A percentile compares a stretch with the other conserved stretches of the same genome.
These are phyloP conservation scores for Coemansia sp. DNA, from an alignment of 192 early-diverging fungal species.

Conservation along the genomic window DNA sequence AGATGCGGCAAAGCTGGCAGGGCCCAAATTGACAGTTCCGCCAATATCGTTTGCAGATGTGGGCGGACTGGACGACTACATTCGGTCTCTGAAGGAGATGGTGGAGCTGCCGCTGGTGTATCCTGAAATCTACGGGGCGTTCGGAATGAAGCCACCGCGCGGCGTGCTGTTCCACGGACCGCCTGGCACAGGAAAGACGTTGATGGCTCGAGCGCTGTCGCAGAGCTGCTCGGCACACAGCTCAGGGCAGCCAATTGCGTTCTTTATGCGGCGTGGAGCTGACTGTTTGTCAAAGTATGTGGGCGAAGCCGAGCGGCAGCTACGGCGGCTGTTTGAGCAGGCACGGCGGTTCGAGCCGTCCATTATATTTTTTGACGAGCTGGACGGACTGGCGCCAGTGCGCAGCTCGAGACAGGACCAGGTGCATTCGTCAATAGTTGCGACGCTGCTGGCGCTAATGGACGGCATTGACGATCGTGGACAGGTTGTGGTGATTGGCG, in stretches of 20 bases:
- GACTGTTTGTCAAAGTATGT: constrained; percentile 99
- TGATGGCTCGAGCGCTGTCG: constrained; percentile 80
- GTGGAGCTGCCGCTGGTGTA: constrained; percentile 74
- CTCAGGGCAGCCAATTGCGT: constrained; percentile 5
- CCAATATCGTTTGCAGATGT: constrained; percentile 11
- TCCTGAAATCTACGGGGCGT: constrained; percentile 68
- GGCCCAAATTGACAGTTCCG: background rate
- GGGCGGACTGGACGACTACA: constrained; percentile 76
- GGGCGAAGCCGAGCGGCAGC: constrained; percentile 94
- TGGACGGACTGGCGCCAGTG: constrained; percentile 89
- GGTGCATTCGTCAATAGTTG: constrained; percentile 87
- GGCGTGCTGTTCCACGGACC: constrained; percentile 86
- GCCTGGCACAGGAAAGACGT: constrained; percentile 92
- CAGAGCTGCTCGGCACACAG: constrained; percentile 11
- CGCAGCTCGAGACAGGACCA: constrained; percentile 67
- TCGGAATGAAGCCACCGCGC: constrained; percentile 80
- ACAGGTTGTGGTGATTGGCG: constrained; percentile 94
- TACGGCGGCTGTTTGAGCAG: constrained; percentile 87
- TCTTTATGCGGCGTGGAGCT: constrained; percentile 70
- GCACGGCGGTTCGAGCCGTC: constrained; percentile 89
- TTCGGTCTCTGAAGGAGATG: constrained; percentile 74
- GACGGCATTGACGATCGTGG: constrained; percentile 93
- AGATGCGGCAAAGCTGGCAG: background rate
- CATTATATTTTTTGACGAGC: constrained; percentile 98
- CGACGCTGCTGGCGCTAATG: constrained; percentile 87